Evolutionary conservation across 768 basidiomycete species (phyloP), one percentile per base, ranked within the genome.

Genomic region (Tricholoma sp.): DNA sequence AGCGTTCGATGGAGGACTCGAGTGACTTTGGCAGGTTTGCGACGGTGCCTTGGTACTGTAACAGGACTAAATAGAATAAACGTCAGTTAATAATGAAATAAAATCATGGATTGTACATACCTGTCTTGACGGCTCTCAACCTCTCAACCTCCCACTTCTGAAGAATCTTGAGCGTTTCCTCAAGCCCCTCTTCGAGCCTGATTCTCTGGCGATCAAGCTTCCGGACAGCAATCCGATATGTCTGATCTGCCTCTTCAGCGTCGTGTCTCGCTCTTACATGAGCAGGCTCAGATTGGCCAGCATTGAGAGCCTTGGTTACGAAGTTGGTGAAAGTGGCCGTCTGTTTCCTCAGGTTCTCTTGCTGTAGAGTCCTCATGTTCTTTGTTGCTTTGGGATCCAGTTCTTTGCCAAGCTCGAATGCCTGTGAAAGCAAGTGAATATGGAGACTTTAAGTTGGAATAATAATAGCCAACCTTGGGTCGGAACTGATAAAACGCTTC

Each of bases 111-210:
- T 27, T 27, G 5, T 7, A 32, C 31, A 14, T 61, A 85, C 91
- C 89, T 4, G 89, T 89, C 76, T 94, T 94, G 57, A 96, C 83
- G 3, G 90, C 89, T 22, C 85, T 75, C 65, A 96, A 74, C 49
- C 94, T 76, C 63, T 96, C 94, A 39, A 79, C 69, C 73, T 97
- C 94, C 90, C 91, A 94, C 56, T 79, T 79, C 68, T 96, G 94
- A 57, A 94, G 77, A 0, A 79, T 66, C 72, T 89, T 93, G 47
- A 96, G 74, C 1, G 83, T 85, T 55, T 91, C 88, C 67, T 96
- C 94, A 50, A 96, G 81, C 50, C 83, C 79, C 67, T 95, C 91
- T 70, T 97, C 94, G 41, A 96, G 79, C 0, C 79, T 84, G 22
- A 96, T 78, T n/a, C 94, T 77, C 65, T 91, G 91, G 54, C 89